phyloP scores from a whole-genome alignment of 768 basidiomycete genomes.

The Collybia sp. region DNA sequence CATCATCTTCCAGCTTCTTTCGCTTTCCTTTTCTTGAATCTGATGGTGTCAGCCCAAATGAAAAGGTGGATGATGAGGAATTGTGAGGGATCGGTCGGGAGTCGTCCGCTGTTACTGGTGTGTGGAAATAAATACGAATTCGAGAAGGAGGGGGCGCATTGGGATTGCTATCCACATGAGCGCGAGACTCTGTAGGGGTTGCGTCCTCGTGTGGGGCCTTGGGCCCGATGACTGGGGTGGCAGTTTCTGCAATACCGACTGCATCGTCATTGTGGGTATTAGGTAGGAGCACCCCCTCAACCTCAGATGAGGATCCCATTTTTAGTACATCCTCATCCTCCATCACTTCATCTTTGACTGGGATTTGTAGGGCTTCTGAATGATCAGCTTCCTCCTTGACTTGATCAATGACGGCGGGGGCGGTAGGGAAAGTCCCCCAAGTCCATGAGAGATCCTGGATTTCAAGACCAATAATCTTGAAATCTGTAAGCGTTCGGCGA shows the following conservation, averaged over 20 bases:
- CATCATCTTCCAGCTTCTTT: constrained; percentile 88
- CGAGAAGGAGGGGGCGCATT: constrained; percentile 64
- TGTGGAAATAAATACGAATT: constrained; percentile 90
- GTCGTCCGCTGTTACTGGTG: constrained; percentile 80
- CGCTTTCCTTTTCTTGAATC: constrained; percentile 78
- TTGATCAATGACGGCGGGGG: constrained; percentile 25
- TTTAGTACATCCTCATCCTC: constrained; percentile 19
- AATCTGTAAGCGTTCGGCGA: constrained; percentile 92
- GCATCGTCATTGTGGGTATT: constrained; percentile 20
- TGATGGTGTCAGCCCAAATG: constrained; percentile 42
- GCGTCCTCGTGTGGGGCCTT: constrained; percentile 16
- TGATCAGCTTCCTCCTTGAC: constrained; percentile 26
- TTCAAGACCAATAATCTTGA: constrained; percentile 91
- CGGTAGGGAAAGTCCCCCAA: constrained; percentile 65
- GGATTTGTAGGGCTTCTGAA: constrained; percentile 24
- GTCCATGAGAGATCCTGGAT: constrained; percentile 81
- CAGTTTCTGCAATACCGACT: constrained; percentile 17
- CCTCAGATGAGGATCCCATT: constrained; percentile 7
- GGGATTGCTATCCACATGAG: constrained; percentile 23
- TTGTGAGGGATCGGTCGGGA: constrained; percentile 67
- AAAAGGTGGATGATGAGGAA: constrained; percentile 41
- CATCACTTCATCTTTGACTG: constrained; percentile 25
- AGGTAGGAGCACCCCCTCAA: not conserved
- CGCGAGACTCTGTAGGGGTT: constrained; percentile 15
- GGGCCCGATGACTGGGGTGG: constrained; percentile 12